phyloP scores from a whole-genome alignment of 2,329 filamentous ascomycete genomes.

The Talaromyces sp. region DNA sequence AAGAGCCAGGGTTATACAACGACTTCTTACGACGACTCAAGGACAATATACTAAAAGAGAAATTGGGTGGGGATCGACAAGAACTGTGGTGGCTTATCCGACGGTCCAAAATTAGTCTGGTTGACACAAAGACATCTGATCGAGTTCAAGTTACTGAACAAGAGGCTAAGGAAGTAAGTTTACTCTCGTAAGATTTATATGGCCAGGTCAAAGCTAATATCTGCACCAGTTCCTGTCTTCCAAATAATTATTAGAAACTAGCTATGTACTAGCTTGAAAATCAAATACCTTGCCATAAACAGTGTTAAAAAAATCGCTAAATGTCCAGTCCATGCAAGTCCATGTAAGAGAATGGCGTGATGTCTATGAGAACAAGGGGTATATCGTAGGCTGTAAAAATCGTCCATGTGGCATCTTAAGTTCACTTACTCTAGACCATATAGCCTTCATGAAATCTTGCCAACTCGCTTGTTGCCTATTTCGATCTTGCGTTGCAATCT shows the following conservation, averaged over 20 bases:
- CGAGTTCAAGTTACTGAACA: slow-evolving; percentile 63
- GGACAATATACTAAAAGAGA: slow-evolving; percentile 61
- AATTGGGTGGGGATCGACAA: slow-evolving; percentile 69
- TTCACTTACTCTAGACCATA: not conserved
- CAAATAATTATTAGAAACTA: slow-evolving; percentile 9
- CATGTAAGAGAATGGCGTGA: not conserved
- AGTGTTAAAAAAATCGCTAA: not conserved
- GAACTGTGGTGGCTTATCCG: slow-evolving; percentile 80
- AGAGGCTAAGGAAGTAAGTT: slow-evolving; percentile 58
- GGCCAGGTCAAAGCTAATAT: slow-evolving; percentile 7
- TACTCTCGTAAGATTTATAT: not conserved
- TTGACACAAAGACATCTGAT: slow-evolving; percentile 61
- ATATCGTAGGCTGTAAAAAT: not conserved
- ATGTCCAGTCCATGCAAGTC: not conserved
- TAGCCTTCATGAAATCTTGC: slow-evolving; percentile 38
- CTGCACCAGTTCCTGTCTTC: slow-evolving; percentile 18
- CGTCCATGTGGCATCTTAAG: not conserved
- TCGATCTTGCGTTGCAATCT: slow-evolving; percentile 41
- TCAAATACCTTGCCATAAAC: not conserved
- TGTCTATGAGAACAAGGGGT: not conserved
- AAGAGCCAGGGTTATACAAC: slow-evolving; percentile 75
- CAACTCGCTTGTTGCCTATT: slow-evolving; percentile 44
- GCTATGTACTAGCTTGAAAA: not conserved
- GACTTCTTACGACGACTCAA: slow-evolving; percentile 68
- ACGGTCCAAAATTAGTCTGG: slow-evolving; percentile 64